Evolutionary conservation across 148 eudicot species (phyloP), one percentile per base, ranked within the genome.

Genomic region (Tetragonia tetragonoides): DNA sequence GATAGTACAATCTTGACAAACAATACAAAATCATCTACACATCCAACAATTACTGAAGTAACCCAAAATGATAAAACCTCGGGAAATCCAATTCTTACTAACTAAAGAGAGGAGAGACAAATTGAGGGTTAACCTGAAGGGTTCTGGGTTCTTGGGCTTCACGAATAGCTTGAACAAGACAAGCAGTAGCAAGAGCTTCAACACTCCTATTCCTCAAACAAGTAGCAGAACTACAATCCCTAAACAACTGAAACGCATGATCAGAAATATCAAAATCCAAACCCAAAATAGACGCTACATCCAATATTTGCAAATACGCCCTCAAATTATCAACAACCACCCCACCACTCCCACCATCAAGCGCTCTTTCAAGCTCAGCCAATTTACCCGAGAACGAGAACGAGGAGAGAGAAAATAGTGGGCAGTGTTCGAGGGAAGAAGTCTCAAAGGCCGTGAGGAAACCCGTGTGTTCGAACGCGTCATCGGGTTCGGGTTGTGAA

Each of bases 91-190:
- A 28, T 28, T 28, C 34, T 28, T 0, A 28, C 6, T 18, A 46
- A 41, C 44, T 56, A 62, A 41, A 41, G 77, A 37, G 42, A 77
- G 10, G 17, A 34, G 17, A 76, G 7, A 66, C 70, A 15, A 23
- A 21, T 1, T 0, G 20, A n/a, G 37, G 10, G 5, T 11, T 21
- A 7, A 95, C 99, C 96, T 95, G 99, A 18, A 95, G 93, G 40
- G 99, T 95, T 38, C 99, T 86, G 61, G 99, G 99, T 66, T 95
- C 94, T 75, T 92, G 97, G 42, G 99, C 99, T 77, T 95, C 97
- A 66, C 99, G 86, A 80, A 95, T 95, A 54, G 99, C 97, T 83
- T 93, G 99, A 70, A 95, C 97, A 81, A 95, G 90, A n/a, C 94
- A 95, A 14, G 99, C 99, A 65, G 99, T 95, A 44, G 97, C 96